Conservation (phyloP, 192 early-diverging fungal genomes). For the Umbelopsis sp. region DNA sequence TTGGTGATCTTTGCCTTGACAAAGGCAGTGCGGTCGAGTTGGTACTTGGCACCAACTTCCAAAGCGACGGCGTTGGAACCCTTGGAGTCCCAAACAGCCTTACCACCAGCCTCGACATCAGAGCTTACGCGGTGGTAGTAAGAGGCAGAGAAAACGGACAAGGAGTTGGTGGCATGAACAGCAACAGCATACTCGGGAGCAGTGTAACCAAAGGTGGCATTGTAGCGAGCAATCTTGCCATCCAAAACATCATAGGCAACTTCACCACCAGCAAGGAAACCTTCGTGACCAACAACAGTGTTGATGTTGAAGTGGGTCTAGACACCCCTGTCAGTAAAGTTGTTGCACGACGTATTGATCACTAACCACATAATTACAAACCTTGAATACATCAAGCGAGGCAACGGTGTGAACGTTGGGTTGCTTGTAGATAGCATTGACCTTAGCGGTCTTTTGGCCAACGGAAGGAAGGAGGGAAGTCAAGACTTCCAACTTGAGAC, state of each 20-base stretch:
- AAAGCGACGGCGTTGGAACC: constrained; percentile 73
- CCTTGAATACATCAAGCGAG: constrained; percentile 92
- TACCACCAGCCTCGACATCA: constrained; percentile 93
- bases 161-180: constrained; percentile 88
- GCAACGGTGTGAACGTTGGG: constrained; percentile 88
- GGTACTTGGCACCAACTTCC: constrained; percentile 95
- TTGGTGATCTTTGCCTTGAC: constrained; percentile 90
- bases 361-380: not conserved
- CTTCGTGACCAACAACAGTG: constrained; percentile 86
- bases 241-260: constrained; percentile 91
- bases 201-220: constrained; percentile 84
- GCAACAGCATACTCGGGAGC: constrained; percentile 87
- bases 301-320: constrained; percentile 86
- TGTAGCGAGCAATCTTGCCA: constrained; percentile 85
- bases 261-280: constrained; percentile 91
- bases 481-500: constrained; percentile 91
- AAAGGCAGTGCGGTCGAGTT: constrained; percentile 85
- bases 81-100: constrained; percentile 87
- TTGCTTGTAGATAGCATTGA: constrained; percentile 95
- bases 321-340: no score
- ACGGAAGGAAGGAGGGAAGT: constrained; percentile 83
- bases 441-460: constrained; percentile 79
- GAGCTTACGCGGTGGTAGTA: constrained; percentile 96
- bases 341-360: no score
- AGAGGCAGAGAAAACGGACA: constrained; percentile 86